Conservation (phyloP, 2,329 filamentous ascomycete genomes). For the Diaporthe vexans region DNA sequence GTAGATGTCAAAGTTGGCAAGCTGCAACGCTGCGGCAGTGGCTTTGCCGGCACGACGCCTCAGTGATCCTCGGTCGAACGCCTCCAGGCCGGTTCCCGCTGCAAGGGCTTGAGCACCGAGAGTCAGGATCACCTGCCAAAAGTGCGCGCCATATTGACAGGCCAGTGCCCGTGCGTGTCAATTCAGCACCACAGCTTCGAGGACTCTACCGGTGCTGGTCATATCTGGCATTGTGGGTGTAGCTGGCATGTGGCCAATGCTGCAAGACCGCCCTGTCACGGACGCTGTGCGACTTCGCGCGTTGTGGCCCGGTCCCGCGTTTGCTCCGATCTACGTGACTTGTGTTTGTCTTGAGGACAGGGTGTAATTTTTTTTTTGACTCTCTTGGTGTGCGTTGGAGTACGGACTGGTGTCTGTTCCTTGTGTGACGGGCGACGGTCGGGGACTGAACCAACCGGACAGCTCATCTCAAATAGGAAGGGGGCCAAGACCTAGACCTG, state of each 20-base stretch:
- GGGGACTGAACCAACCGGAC: conserved; percentile 21
- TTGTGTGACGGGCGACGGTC: conserved; percentile 8
- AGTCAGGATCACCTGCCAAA: conserved; percentile 15
- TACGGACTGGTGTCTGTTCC: conserved; percentile 1
- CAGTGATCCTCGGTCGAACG: conserved; percentile 32
- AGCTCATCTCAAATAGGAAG: conserved; percentile 23
- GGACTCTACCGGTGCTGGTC: background rate
- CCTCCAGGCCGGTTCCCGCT: conserved; percentile 31
- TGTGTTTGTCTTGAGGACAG: background rate
- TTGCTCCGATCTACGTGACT: conserved; percentile 10
- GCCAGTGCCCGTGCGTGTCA: background rate
- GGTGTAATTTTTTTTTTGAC: background rate
- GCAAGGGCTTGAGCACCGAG: conserved; percentile 12
- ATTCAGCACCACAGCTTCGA: background rate
- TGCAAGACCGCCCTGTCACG: conserved; percentile 24
- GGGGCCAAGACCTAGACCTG: conserved; percentile 15
- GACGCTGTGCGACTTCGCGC: conserved; percentile 31
- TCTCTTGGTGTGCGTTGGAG: background rate
- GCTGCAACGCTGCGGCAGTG: conserved; percentile 37
- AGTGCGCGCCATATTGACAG: background rate
- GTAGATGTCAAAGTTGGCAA: conserved; percentile 33
- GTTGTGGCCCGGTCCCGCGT: conserved; percentile 24
- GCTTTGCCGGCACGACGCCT: conserved; percentile 36
- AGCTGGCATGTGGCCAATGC: background rate
- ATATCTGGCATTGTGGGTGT: background rate